A percentile compares a stretch with the other conserved stretches of the same genome.
phyloP scores from a whole-genome alignment of 2,329 filamentous ascomycete species.

The Aspergillus nomiae region DNA sequence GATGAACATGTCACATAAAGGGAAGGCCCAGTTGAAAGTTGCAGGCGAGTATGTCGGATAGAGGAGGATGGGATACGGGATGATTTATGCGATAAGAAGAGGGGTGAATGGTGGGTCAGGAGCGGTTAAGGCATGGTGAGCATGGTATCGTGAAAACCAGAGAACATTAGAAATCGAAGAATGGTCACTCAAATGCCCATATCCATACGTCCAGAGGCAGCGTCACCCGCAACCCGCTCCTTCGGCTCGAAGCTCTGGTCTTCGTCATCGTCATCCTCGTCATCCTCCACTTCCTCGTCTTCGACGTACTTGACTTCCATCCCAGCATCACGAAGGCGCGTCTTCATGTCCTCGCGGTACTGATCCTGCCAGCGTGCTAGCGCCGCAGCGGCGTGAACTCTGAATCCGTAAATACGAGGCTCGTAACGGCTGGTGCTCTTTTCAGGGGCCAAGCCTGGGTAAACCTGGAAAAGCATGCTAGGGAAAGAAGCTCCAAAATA shows the following conservation, averaged over 20 bases:
- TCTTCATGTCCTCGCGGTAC: slow-evolving; percentile 79
- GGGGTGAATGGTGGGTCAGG: background rate
- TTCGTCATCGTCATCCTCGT: slow-evolving; percentile 44
- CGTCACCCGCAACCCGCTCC: slow-evolving; percentile 30
- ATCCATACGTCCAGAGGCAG: slow-evolving; percentile 40
- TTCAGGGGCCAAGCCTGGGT: slow-evolving; percentile 81
- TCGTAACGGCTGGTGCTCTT: slow-evolving; percentile 87
- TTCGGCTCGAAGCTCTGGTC: slow-evolving; percentile 21
- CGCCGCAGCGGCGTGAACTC: slow-evolving; percentile 85
- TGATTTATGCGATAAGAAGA: background rate
- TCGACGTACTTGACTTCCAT: slow-evolving; percentile 78
- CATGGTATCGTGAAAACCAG: slow-evolving; percentile 2
- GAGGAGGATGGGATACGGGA: background rate
- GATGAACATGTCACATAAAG: slow-evolving; percentile 7
- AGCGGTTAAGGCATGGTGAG: background rate
- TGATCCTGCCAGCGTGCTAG: slow-evolving; percentile 88
- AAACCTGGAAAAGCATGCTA: slow-evolving; percentile 99
- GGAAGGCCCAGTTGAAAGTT: background rate
- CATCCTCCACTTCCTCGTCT: slow-evolving; percentile 61
- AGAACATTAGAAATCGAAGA: slow-evolving; percentile 1
- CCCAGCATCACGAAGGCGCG: slow-evolving; percentile 66
- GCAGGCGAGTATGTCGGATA: background rate
- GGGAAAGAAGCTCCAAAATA: slow-evolving; percentile 99
- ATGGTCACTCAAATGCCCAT: slow-evolving; percentile 30
- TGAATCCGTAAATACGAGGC: slow-evolving; percentile 91